Percentiles rank a stretch among this genome's conserved stretches.
These are phyloP conservation scores for Cyclotella sp. DNA, from an alignment of 108 stramenopile genomes.

Conservation along the genomic window DNA sequence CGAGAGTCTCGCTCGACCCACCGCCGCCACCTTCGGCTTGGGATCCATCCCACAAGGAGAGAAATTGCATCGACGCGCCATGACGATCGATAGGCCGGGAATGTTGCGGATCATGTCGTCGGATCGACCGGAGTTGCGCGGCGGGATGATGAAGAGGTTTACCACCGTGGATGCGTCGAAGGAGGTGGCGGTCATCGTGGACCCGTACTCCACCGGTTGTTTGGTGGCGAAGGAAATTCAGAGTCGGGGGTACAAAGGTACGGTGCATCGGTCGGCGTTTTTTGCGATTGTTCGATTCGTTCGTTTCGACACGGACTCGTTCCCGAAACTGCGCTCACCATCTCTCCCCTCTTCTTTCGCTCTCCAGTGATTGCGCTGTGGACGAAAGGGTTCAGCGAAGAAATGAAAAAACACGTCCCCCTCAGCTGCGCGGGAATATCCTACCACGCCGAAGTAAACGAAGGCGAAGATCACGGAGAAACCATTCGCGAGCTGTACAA, in stretches of 20 bases:
- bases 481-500: conserved; percentile 59
- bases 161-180: conserved; percentile 80
- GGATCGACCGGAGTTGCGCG: conserved; percentile 78
- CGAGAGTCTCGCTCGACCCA: conserved; percentile 76
- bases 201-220: conserved; percentile 94
- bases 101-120: conserved; percentile 73
- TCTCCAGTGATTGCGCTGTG: conserved; percentile 69
- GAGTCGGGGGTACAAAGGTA: conserved; percentile 68
- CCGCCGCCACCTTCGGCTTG: conserved; percentile 57
- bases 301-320: no score
- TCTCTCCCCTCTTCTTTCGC: no score
- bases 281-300: background rate
- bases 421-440: conserved; percentile 54
- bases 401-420: conserved; percentile 84
- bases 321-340: no score
- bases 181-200: conserved; percentile 87
- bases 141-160: conserved; percentile 65
- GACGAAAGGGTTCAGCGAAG: conserved; percentile 63
- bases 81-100: conserved; percentile 76
- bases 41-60: conserved; percentile 38
- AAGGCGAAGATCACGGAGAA: conserved; percentile 58
- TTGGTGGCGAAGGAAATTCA: conserved; percentile 75
- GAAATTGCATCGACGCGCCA: conserved; percentile 51
- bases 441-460: conserved; percentile 66
- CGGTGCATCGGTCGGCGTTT: background rate